phyloP scores from a whole-genome alignment of 1,284 basidiomycete species.

The Psilocybe mexicana region DNA sequence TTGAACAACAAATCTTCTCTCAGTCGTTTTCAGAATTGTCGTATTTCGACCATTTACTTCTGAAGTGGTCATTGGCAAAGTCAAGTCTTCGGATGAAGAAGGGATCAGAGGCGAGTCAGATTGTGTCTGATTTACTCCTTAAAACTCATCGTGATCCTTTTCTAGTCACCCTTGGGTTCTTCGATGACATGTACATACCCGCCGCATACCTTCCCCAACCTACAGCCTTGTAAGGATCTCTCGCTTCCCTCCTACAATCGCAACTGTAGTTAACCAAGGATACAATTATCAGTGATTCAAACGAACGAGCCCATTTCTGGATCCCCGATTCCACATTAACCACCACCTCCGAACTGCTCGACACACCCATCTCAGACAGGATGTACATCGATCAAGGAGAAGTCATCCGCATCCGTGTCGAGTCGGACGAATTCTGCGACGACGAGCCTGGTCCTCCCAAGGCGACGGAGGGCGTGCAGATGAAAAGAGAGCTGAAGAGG shows the following conservation, averaged over 20 bases:
- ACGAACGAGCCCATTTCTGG: conserved; percentile 85
- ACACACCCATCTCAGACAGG: conserved; percentile 65
- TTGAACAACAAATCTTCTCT: background rate
- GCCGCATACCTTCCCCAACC: conserved; percentile 73
- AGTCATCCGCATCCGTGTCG: conserved; percentile 85
- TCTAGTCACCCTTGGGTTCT: conserved; percentile 88
- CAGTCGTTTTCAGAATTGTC: conserved; percentile 88
- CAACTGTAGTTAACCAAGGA: background rate
- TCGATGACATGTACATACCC: conserved; percentile 90
- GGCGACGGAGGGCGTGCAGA: conserved; percentile 65
- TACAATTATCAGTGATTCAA: conserved; percentile 60
- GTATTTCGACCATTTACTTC: conserved; percentile 91
- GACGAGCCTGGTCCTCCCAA: conserved; percentile 87
- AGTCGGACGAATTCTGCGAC: conserved; percentile 88
- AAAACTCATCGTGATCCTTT: background rate
- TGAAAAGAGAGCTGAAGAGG: conserved; percentile 50
- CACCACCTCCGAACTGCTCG: conserved; percentile 64
- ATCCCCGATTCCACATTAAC: conserved; percentile 60
- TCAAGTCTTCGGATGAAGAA: conserved; percentile 81
- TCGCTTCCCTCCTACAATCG: too few species aligned
- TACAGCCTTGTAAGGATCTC: conserved; percentile 65
- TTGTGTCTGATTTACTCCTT: background rate
- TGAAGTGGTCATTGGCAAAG: conserved; percentile 88
- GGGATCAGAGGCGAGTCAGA: conserved; percentile 74
- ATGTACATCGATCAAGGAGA: conserved; percentile 89